Conservation (phyloP, 1,284 basidiomycete species). For the Ceratorhiza oryzae-sativae region DNA sequence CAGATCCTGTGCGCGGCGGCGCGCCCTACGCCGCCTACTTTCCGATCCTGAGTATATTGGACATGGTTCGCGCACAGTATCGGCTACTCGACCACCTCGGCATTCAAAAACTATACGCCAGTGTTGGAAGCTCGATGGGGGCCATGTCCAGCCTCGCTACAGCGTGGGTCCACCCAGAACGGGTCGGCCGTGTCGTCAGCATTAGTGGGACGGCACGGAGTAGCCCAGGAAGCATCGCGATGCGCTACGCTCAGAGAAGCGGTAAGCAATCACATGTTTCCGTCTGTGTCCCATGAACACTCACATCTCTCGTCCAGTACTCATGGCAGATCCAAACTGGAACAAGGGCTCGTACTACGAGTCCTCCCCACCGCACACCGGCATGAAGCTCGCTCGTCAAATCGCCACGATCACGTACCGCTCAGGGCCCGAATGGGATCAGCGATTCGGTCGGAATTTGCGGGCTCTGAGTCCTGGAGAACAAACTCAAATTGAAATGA, state of each 20-base stretch:
- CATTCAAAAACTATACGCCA: constrained; percentile 88
- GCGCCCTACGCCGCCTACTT: constrained; percentile 87
- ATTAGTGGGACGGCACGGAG: constrained; percentile 95
- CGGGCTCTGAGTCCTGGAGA: constrained; percentile 50
- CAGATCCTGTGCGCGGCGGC: constrained; percentile 62
- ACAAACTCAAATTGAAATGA: constrained; percentile 49
- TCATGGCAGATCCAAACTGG: constrained; percentile 99
- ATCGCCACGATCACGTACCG: constrained; percentile 99
- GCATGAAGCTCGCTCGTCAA: constrained; percentile 98
- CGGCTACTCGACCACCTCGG: constrained; percentile 84
- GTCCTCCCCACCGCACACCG: constrained; percentile 90
- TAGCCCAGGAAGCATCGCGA: constrained; percentile 90
- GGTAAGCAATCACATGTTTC: constrained; percentile 59
- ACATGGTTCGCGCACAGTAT: constrained; percentile 97
- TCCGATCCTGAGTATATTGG: constrained; percentile 91
- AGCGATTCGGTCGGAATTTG: constrained; percentile 87
- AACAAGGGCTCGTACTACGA: constrained; percentile 99
- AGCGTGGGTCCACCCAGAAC: constrained; percentile 88
- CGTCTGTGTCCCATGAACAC: neutral
- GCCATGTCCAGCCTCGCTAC: constrained; percentile 98
- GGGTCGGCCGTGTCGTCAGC: constrained; percentile 88
- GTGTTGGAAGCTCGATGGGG: constrained; percentile 94
- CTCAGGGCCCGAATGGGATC: constrained; percentile 98
- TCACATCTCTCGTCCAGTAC: constrained; percentile 60
- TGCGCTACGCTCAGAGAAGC: constrained; percentile 94